Conservation (phyloP, 495 filamentous ascomycete species). For the Glonium stellatum region DNA sequence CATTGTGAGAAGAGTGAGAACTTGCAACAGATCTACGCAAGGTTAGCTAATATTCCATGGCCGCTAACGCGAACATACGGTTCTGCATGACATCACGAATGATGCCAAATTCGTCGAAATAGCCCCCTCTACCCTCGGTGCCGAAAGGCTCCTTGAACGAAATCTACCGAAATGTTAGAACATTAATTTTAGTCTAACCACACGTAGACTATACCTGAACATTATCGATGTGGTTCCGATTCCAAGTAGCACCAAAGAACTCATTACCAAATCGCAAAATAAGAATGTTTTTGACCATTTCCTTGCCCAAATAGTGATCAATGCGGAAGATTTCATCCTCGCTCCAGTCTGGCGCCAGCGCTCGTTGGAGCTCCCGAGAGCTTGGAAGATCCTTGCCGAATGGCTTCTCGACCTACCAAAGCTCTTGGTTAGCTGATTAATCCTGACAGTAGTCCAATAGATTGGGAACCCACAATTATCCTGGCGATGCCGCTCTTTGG, state of each 20-base stretch:
- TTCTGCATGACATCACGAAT: slow-evolving; percentile 81
- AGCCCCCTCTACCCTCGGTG: slow-evolving; percentile 97
- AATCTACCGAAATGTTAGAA: slow-evolving; percentile 49
- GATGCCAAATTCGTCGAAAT: slow-evolving; percentile 99
- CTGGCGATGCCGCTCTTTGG: slow-evolving; percentile 81
- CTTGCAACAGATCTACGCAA: slow-evolving; percentile 75
- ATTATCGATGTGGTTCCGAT: slow-evolving; percentile 98
- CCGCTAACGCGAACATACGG: slow-evolving; percentile 36
- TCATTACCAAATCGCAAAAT: slow-evolving; percentile 98
- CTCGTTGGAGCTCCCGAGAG: slow-evolving; percentile 91
- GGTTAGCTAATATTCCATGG: slow-evolving; percentile 1
- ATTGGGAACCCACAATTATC: slow-evolving; percentile 66
- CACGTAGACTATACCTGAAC: slow-evolving; percentile 50
- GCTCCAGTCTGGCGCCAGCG: slow-evolving; percentile 95
- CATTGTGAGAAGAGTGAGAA: slow-evolving; percentile 94
- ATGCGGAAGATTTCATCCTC: slow-evolving; percentile 99
- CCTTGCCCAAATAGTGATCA: slow-evolving; percentile 98
- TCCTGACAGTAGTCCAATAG: background rate
- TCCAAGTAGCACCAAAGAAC: slow-evolving; percentile 99
- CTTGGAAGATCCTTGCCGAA: slow-evolving; percentile 95
- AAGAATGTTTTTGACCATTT: slow-evolving; percentile 99
- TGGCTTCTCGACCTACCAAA: slow-evolving; percentile 88
- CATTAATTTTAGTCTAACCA: background rate
- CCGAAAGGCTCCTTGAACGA: slow-evolving; percentile 99
- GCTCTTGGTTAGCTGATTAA: background rate